Evolutionary conservation across 1,284 basidiomycete species (phyloP), one percentile per base, ranked within the genome.

Genomic region (Cerrena zonata): DNA sequence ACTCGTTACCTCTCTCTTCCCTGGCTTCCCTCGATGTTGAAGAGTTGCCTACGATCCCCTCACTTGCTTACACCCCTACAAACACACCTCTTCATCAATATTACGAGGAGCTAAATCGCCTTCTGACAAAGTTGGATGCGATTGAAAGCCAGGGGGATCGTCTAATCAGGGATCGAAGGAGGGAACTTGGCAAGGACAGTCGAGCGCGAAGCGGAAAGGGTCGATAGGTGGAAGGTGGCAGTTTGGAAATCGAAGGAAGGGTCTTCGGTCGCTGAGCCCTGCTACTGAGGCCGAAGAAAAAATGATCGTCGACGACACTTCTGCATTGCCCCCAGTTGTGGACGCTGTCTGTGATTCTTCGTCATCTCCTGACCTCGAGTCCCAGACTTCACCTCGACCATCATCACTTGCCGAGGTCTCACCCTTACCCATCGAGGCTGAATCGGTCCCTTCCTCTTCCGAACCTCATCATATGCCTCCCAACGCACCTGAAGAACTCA

Each of bases 61-160:
- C 48, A 44, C 62, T 69, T 25, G 61, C 67, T 24, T 79, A 73
- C 66, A 72, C 74, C 27, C 48, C 71, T 19, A 61, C 57, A 52
- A 81, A 81, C 65, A 67, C 68, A 1, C 67, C 75, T 0, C 66
- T 80, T 38, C 78, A 78, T 57, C 68, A 67, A 12, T 75, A 79
- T 61, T 74, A 79, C 50, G 68, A 80, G 50, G 69, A 72, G 26
- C 71, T 89, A 44, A 77, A 79, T 47, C 77, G 77, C 45, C 64
- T 91, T 5, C 69, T 90, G 30, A 75, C 80, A 38, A 70, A 73
- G 53, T 74, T 89, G 3, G 88, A 91, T 57, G 79, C 74, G 0
- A 76, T 90, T 5, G 77, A 86, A 57, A 84, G 80, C 55, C 75
- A 74, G 57, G 87, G 87, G 0, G 75, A 82, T 53, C 61, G 67